A percentile compares a stretch with the other conserved stretches of the same genome.
Evolutionary conservation across 2,329 filamentous ascomycete species (phyloP).

Genomic region (Cladosporium sp.): DNA sequence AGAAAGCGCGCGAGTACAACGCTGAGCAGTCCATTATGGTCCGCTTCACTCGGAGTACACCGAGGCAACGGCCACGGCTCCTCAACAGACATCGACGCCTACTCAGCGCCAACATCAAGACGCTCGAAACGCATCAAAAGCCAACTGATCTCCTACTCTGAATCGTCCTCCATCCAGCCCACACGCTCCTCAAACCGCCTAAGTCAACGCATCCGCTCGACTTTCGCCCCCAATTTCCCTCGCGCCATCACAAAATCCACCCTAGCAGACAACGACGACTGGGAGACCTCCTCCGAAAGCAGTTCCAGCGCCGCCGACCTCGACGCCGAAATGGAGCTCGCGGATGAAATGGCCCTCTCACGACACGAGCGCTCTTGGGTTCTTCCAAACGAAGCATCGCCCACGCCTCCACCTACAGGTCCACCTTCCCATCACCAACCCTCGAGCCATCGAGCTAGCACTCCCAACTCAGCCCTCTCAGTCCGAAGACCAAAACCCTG

Average conservation of each 20-base stretch:
- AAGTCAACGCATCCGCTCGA: slow-evolving; percentile 28
- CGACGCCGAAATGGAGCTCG: slow-evolving; percentile 13
- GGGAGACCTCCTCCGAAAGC: slow-evolving; percentile 11
- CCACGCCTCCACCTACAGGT: slow-evolving; percentile 37
- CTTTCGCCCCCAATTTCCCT: slow-evolving; percentile 33
- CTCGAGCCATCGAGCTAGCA: slow-evolving; percentile 13
- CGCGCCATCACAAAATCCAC: slow-evolving; percentile 23
- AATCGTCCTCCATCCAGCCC: slow-evolving; percentile 35
- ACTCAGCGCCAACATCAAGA: not conserved
- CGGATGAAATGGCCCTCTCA: slow-evolving; percentile 31
- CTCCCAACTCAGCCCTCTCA: not conserved
- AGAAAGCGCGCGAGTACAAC: slow-evolving; percentile 41
- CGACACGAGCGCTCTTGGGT: slow-evolving; percentile 35
- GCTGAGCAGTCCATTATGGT: slow-evolving; percentile 42
- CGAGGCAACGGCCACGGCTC: not conserved
- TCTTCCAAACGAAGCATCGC: slow-evolving; percentile 36
- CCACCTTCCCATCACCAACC: slow-evolving; percentile 22
- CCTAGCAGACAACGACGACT: slow-evolving; percentile 24
- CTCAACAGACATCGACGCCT: not conserved
- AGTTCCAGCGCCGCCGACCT: not conserved
- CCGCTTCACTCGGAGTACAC: slow-evolving; percentile 20
- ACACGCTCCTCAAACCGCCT: slow-evolving; percentile 27
- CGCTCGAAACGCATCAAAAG: slow-evolving; percentile 17
- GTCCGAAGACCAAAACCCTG: not conserved
- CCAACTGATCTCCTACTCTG: slow-evolving; percentile 28